Evolutionary conservation across 1,284 basidiomycete species (phyloP).

Genomic region (Cryptococcus sp.): DNA sequence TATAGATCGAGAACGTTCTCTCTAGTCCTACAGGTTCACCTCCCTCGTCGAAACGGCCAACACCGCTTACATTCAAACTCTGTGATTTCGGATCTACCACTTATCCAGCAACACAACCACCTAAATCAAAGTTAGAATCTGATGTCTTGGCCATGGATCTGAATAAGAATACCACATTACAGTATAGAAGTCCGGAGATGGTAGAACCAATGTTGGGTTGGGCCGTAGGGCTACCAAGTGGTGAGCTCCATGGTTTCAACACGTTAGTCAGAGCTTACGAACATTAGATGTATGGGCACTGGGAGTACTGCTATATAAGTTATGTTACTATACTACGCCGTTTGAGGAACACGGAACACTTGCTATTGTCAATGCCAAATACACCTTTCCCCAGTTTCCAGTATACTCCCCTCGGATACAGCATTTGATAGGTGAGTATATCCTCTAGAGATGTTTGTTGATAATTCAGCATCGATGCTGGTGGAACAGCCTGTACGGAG

Average conservation of each 20-base stretch:
- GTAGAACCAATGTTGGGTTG: conserved; percentile 60
- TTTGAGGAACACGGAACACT: conserved; percentile 95
- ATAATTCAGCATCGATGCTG: conserved; percentile 70
- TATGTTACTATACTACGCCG: conserved; percentile 98
- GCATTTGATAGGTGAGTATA: conserved; percentile 71
- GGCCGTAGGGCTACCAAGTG: conserved; percentile 50
- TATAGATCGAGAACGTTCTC: conserved; percentile 66
- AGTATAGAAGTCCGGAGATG: conserved; percentile 98
- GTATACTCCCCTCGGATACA: conserved; percentile 85
- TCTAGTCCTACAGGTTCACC: conserved; percentile 33
- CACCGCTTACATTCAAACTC: conserved; percentile 74
- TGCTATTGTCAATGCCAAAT: conserved; percentile 95
- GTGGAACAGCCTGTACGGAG: conserved; percentile 77
- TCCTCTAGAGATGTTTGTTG: background rate
- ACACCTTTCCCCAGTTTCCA: conserved; percentile 87
- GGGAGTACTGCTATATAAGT: conserved; percentile 71
- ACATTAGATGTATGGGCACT: conserved; percentile 66
- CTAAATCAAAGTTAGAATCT: conserved; percentile 72
- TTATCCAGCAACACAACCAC: conserved; percentile 63
- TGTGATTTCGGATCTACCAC: conserved; percentile 97
- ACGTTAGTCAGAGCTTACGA: background rate
- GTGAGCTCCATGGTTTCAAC: conserved; percentile 32
- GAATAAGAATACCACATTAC: conserved; percentile 89
- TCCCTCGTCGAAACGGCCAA: conserved; percentile 52
- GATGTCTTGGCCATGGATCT: conserved; percentile 84